Conservation (phyloP, 257 asterid genomes). For the Nicotiana undulata region DNA sequence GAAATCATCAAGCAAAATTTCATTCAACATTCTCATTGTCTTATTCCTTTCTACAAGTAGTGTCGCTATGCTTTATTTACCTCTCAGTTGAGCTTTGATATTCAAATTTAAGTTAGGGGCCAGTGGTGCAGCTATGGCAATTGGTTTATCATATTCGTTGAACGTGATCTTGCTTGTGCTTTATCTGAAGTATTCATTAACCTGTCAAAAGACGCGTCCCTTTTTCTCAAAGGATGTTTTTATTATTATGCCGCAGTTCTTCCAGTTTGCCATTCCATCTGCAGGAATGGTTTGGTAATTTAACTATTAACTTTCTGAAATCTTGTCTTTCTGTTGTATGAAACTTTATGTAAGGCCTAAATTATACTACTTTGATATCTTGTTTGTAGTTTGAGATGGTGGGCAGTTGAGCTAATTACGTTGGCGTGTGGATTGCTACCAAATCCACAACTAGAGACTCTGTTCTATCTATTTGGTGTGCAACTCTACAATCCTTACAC, state of each 20-base stretch:
- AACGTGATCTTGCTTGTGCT: conserved; percentile 44
- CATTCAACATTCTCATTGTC: too few relatives aligned
- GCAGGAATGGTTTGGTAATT: conserved; percentile 77
- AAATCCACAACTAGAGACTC: conserved; percentile 70
- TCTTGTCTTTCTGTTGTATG: too few relatives aligned
- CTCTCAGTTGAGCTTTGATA: conserved; percentile 56
- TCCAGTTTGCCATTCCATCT: conserved; percentile 50
- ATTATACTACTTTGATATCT: too few relatives aligned
- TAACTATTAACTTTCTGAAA: neutral
- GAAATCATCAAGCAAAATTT: too few relatives aligned
- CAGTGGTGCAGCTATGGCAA: conserved; percentile 68
- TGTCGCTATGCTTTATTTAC: conserved; percentile 47
- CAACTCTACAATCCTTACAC: neutral
- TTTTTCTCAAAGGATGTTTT: conserved; percentile 36
- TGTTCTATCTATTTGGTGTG: conserved; percentile 58
- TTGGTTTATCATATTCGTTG: conserved; percentile 67
- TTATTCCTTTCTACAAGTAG: too few relatives aligned
- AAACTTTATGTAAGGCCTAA: neutral
- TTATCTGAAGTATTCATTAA: conserved; percentile 46
- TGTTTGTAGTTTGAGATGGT: conserved; percentile 52
- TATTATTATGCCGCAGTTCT: conserved; percentile 35
- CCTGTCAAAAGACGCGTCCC: conserved; percentile 36
- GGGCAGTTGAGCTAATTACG: conserved; percentile 61
- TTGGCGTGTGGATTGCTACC: conserved; percentile 52
- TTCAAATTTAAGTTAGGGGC: conserved; percentile 52